Evolutionary conservation across 768 basidiomycete species (phyloP).

Genomic region (Kwoniella botswanensis): DNA sequence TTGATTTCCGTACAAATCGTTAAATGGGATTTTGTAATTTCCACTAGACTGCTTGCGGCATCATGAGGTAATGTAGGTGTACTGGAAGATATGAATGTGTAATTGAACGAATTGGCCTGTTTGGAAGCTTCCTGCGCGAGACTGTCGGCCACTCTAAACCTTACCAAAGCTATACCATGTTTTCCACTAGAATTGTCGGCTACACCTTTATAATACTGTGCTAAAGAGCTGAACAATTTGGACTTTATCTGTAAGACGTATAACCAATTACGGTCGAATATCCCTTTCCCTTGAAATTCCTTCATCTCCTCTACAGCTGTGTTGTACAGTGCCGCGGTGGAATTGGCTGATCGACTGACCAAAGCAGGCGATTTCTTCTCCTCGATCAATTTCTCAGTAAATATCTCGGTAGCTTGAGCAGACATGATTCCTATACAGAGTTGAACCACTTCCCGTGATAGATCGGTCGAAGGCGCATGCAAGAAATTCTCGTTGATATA

Average conservation of each 20-base stretch:
- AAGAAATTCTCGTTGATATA: slow-evolving; percentile 99
- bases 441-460: slow-evolving; percentile 91
- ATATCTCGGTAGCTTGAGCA: slow-evolving; percentile 94
- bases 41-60: slow-evolving; percentile 75
- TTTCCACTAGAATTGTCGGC: slow-evolving; percentile 76
- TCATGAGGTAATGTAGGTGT: slow-evolving; percentile 82
- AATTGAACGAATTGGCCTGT: slow-evolving; percentile 70
- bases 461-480: slow-evolving; percentile 93
- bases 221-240: slow-evolving; percentile 82
- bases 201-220: slow-evolving; percentile 83
- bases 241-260: slow-evolving; percentile 82
- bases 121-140: slow-evolving; percentile 82
- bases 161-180: slow-evolving; percentile 83
- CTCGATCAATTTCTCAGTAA: slow-evolving; percentile 90
- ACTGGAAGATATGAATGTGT: slow-evolving; percentile 65
- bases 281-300: slow-evolving; percentile 94
- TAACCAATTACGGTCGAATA: slow-evolving; percentile 94
- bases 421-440: slow-evolving; percentile 84
- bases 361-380: slow-evolving; percentile 80
- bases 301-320: slow-evolving; percentile 88
- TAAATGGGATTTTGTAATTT: slow-evolving; percentile 81
- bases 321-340: slow-evolving; percentile 79
- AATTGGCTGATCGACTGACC: slow-evolving; percentile 80
- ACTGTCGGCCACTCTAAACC: slow-evolving; percentile 75
- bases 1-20: slow-evolving; percentile 76